Percentiles rank a stretch among this genome's conserved stretches.
phyloP scores from a whole-genome alignment of 371 early-diverging fungal species.

The Parasitella parasitica region DNA sequence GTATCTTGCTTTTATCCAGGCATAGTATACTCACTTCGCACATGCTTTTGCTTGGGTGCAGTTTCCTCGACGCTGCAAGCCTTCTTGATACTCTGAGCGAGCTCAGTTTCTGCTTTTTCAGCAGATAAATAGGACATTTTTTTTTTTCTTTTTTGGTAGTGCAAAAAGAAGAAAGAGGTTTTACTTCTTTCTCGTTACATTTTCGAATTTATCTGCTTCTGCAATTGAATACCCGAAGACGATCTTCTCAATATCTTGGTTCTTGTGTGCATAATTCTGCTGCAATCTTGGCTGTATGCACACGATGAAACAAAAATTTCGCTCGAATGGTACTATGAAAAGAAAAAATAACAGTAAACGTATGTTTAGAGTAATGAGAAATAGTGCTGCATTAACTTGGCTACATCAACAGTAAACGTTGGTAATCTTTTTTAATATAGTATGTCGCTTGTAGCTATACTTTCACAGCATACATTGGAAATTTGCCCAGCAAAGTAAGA shows the following conservation, averaged over 20 bases:
- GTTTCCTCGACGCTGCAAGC: constrained; percentile 88
- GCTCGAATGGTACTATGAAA: too few species aligned
- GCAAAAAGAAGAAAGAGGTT: neutral
- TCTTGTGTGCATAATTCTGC: too few species aligned
- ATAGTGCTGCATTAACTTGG: too few species aligned
- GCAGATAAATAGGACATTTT: constrained; percentile 50
- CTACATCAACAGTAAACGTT: too few species aligned
- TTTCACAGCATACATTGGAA: too few species aligned
- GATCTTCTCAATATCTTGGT: too few species aligned
- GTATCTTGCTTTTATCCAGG: neutral
- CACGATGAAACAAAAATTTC: neutral
- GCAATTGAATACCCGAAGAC: neutral
- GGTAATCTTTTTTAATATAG: too few species aligned
- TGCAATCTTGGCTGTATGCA: neutral
- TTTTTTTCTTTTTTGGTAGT: neutral
- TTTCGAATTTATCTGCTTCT: neutral
- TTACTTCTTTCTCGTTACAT: neutral
- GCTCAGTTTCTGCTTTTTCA: constrained; percentile 84
- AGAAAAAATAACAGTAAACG: too few species aligned
- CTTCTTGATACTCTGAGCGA: constrained; percentile 87
- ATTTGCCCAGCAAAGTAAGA: too few species aligned
- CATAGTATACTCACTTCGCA: constrained; percentile 64
- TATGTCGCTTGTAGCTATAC: too few species aligned
- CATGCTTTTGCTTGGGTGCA: constrained; percentile 98
- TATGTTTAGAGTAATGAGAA: too few species aligned